Percentiles rank a stretch among this genome's conserved stretches.
These are phyloP conservation scores for Vitis riparia DNA, from an alignment of 164 flowering plant species.

Conservation along the genomic window DNA sequence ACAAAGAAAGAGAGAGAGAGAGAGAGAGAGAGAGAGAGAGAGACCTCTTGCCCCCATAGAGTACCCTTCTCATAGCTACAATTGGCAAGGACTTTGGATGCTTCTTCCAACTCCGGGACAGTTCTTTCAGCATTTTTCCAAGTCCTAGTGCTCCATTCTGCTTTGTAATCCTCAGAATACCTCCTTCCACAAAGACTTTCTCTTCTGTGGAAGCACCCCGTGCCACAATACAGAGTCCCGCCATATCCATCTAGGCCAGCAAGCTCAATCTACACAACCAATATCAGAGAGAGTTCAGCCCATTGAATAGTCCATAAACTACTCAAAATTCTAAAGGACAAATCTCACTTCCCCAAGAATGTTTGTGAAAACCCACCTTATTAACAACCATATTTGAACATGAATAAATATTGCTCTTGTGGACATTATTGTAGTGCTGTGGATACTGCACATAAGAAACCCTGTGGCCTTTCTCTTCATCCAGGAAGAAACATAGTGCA, in stretches of 20 bases:
- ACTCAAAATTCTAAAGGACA: neutral
- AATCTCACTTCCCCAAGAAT: neutral
- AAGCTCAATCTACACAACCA: constrained; percentile 50
- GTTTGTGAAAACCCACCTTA: constrained; percentile 17
- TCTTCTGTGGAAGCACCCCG: constrained; percentile 78
- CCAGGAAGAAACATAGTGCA: constrained; percentile 78
- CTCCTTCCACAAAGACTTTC: constrained; percentile 50
- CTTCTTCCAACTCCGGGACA: constrained; percentile 22
- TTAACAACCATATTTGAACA: neutral
- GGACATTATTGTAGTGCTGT: constrained; percentile 52
- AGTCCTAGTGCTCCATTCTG: constrained; percentile 2
- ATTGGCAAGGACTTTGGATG: constrained; percentile 24
- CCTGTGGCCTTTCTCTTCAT: constrained; percentile 56
- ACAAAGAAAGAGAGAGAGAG: neutral
- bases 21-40: constrained; percentile 1
- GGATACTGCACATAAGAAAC: constrained; percentile 72
- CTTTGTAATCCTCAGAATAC: constrained; percentile 12
- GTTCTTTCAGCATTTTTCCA: constrained; percentile 10
- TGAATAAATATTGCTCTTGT: constrained; percentile 57
- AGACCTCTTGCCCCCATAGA: constrained; percentile 47
- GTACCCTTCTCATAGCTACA: constrained; percentile 37
- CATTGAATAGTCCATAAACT: neutral
- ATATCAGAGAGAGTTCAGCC: too few species aligned
- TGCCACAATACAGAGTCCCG: constrained; percentile 59
- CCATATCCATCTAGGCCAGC: constrained; percentile 57